These are phyloP conservation scores for Populus hybrid DNA, from an alignment of 441 rosid genomes.

Conservation along the genomic window DNA sequence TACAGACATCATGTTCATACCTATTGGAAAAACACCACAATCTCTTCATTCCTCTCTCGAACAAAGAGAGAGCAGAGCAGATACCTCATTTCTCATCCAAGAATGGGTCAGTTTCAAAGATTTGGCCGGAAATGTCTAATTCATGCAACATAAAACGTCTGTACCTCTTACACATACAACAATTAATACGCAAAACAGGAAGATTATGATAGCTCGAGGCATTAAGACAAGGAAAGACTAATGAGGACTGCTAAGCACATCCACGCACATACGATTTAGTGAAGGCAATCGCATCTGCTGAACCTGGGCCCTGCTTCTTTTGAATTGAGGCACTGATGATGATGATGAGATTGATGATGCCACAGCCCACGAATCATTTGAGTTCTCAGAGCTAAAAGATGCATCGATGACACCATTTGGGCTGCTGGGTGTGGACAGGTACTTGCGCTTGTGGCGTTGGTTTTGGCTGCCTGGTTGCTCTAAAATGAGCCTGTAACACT, in stretches of 20 bases:
- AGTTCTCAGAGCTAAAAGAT: conserved; percentile 55
- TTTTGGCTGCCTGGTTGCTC: conserved; percentile 24
- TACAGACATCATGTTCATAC: not conserved
- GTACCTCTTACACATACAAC: conserved; percentile 26
- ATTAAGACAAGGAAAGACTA: conserved; percentile 31
- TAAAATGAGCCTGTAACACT: conserved; percentile 43
- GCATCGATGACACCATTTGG: conserved; percentile 61
- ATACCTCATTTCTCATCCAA: too few relatives aligned
- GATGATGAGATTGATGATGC: conserved; percentile 33
- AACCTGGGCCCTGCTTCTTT: conserved; percentile 61
- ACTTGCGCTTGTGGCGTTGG: conserved; percentile 47
- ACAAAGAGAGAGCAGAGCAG: conserved; percentile 16
- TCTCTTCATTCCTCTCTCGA: conserved; percentile 18
- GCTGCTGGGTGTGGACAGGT: conserved; percentile 48
- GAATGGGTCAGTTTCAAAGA: not conserved
- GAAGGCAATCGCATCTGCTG: conserved; percentile 69
- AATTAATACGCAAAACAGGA: conserved; percentile 20
- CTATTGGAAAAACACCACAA: not conserved
- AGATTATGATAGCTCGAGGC: conserved; percentile 29
- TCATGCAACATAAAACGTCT: conserved; percentile 21
- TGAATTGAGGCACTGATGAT: conserved; percentile 41
- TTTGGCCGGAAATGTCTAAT: conserved; percentile 21
- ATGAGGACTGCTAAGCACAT: conserved; percentile 65
- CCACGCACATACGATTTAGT: conserved; percentile 54
- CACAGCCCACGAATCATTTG: conserved; percentile 53